A percentile compares a stretch with the other conserved stretches of the same genome.
phyloP scores from a whole-genome alignment of 768 basidiomycete genomes.

The Lentinula edodes region DNA sequence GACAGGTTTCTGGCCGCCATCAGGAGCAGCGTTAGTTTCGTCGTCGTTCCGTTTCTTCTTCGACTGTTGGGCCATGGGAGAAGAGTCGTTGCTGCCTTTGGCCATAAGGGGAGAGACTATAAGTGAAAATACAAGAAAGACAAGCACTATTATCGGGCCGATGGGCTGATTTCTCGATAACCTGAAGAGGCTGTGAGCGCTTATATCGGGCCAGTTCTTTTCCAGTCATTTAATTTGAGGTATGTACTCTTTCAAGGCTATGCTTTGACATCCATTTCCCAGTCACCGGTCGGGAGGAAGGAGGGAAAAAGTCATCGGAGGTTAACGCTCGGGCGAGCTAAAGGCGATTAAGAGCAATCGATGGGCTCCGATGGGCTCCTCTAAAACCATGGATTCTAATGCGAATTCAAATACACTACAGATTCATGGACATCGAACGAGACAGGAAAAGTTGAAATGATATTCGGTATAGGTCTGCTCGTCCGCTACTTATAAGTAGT shows the following conservation, averaged over 20 bases:
- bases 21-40: slow-evolving; percentile 46
- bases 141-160: background rate
- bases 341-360: background rate
- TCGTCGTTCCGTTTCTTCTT: slow-evolving; percentile 76
- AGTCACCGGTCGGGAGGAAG: background rate
- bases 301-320: background rate
- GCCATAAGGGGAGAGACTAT: slow-evolving; percentile 27
- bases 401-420: no score
- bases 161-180: background rate
- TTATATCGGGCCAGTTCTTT: background rate
- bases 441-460: no score
- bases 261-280: background rate
- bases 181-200: background rate
- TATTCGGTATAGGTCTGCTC: no score
- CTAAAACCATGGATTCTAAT: no score
- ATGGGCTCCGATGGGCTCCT: no score
- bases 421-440: no score
- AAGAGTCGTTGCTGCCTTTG: slow-evolving; percentile 41
- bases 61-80: slow-evolving; percentile 45
- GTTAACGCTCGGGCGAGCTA: background rate
- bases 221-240: background rate
- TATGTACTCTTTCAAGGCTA: background rate
- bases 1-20: slow-evolving; percentile 62
- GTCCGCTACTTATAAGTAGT: no score
- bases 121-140: slow-evolving; percentile 3